Evolutionary conservation across 441 rosid species (phyloP).

Genomic region (Syzygium malaccense): DNA sequence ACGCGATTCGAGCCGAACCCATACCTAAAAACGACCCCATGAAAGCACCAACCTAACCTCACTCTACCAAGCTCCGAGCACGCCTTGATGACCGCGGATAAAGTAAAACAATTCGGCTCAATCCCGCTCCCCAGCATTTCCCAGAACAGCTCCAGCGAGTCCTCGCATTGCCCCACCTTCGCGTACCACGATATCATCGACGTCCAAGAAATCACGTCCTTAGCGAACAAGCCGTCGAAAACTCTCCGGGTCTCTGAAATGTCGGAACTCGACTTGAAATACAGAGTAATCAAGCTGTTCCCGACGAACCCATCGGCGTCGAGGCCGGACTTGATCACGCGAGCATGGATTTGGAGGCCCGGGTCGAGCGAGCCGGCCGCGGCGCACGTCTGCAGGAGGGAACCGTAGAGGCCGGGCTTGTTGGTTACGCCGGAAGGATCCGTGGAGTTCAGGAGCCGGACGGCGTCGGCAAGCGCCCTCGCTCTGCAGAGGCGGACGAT

Average conservation of each 20-base stretch:
- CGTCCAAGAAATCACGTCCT: conserved; percentile 76
- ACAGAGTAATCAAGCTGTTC: conserved; percentile 68
- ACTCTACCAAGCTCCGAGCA: conserved; percentile 47
- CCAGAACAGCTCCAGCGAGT: conserved; percentile 43
- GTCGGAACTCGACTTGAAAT: conserved; percentile 55
- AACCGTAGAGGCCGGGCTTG: conserved; percentile 51
- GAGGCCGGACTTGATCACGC: conserved; percentile 65
- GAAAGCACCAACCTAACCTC: conserved; percentile 52
- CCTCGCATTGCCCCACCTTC: conserved; percentile 29
- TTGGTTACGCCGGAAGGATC: conserved; percentile 15
- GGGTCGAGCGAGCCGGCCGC: conserved; percentile 39
- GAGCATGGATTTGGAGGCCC: conserved; percentile 68
- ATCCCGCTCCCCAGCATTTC: conserved; percentile 56
- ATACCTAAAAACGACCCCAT: conserved; percentile 44
- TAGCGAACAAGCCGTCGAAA: conserved; percentile 44
- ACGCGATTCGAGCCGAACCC: conserved; percentile 53
- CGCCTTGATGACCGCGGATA: conserved; percentile 66
- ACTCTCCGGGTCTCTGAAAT: conserved; percentile 47
- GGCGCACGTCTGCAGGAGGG: conserved; percentile 61
- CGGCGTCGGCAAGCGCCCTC: conserved; percentile 26
- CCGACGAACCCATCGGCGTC: conserved; percentile 62
- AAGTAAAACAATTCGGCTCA: conserved; percentile 61
- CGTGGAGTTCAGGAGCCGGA: conserved; percentile 43
- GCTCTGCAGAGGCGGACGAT: conserved; percentile 30
- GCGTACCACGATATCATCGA: conserved; percentile 74